Evolutionary conservation across 2,329 filamentous ascomycete genomes (phyloP).

Genomic region (Elsinoe batatas): DNA sequence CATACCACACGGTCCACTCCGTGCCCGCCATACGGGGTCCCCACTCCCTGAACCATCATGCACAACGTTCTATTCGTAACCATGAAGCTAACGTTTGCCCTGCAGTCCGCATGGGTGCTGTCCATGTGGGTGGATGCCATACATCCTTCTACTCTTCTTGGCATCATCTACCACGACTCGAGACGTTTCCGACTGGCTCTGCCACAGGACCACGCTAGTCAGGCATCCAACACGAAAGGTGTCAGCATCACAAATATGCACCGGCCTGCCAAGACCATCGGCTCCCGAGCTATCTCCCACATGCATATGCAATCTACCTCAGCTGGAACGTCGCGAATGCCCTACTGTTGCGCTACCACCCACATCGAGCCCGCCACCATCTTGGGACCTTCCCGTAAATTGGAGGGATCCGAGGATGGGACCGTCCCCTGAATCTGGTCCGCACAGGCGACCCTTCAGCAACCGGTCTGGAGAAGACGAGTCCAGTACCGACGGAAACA

Average conservation of each 20-base stretch:
- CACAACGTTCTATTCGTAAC: neutral
- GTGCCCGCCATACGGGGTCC: neutral
- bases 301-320: slow-evolving; percentile 2
- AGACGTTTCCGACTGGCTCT: slow-evolving; percentile 1
- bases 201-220: neutral
- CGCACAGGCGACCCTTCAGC: neutral
- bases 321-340: neutral
- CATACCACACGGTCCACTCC: neutral
- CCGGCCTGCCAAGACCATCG: neutral
- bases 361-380: neutral
- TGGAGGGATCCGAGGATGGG: neutral
- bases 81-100: neutral
- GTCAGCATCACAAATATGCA: slow-evolving; percentile 1
- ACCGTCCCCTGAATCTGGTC: neutral
- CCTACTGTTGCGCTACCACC: neutral
- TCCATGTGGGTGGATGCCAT: slow-evolving; percentile 1
- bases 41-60: neutral
- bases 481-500: neutral
- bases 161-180: slow-evolving; percentile 8
- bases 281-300: slow-evolving; percentile 9
- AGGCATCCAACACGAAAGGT: slow-evolving; percentile 6
- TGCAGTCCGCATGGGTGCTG: slow-evolving; percentile 1
- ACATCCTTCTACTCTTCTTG: slow-evolving; percentile 1
- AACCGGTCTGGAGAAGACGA: neutral
- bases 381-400: neutral